A percentile compares a stretch with the other conserved stretches of the same genome.
Evolutionary conservation across 495 filamentous ascomycete species (phyloP).

Genomic region (Neurospora sublineolata): DNA sequence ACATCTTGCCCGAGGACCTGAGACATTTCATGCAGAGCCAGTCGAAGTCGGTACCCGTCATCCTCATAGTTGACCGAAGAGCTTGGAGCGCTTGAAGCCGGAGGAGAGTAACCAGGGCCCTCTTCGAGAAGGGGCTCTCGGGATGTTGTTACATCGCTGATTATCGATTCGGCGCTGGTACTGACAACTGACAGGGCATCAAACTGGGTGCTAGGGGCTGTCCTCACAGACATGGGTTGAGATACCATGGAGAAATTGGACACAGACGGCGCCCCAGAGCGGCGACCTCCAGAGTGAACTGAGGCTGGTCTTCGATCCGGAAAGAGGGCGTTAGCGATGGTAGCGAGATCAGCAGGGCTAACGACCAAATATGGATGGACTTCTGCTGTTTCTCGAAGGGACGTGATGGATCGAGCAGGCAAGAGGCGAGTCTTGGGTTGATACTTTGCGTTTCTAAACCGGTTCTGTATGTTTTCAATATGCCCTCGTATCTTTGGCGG

Average conservation of each 20-base stretch:
- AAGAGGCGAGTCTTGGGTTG: slow-evolving; percentile 48
- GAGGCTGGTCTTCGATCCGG: slow-evolving; percentile 50
- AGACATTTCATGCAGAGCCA: slow-evolving; percentile 54
- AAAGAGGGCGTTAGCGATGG: slow-evolving; percentile 59
- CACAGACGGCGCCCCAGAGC: slow-evolving; percentile 55
- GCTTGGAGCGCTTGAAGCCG: slow-evolving; percentile 25
- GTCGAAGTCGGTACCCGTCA: slow-evolving; percentile 42
- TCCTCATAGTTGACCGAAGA: slow-evolving; percentile 34
- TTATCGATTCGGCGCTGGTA: slow-evolving; percentile 54
- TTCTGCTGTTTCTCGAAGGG: slow-evolving; percentile 55
- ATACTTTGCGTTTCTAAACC: slow-evolving; percentile 44
- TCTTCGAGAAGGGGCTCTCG: slow-evolving; percentile 52
- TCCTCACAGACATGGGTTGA: slow-evolving; percentile 33
- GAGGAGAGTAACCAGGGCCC: slow-evolving; percentile 31
- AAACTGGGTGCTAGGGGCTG: slow-evolving; percentile 31
- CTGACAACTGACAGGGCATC: slow-evolving; percentile 53
- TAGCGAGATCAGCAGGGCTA: slow-evolving; percentile 60
- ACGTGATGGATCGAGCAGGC: slow-evolving; percentile 56
- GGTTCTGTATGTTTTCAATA: slow-evolving; percentile 63
- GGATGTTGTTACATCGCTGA: slow-evolving; percentile 56
- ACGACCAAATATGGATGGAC: slow-evolving; percentile 63
- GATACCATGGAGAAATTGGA: slow-evolving; percentile 48
- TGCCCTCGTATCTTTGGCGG: slow-evolving; percentile 57
- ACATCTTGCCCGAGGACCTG: slow-evolving; percentile 49
- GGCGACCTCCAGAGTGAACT: slow-evolving; percentile 38